Percentiles rank a stretch among this genome's conserved stretches.
These are phyloP conservation scores for Malassezia dermatis DNA, from an alignment of 1,284 basidiomycete genomes.

Conservation along the genomic window DNA sequence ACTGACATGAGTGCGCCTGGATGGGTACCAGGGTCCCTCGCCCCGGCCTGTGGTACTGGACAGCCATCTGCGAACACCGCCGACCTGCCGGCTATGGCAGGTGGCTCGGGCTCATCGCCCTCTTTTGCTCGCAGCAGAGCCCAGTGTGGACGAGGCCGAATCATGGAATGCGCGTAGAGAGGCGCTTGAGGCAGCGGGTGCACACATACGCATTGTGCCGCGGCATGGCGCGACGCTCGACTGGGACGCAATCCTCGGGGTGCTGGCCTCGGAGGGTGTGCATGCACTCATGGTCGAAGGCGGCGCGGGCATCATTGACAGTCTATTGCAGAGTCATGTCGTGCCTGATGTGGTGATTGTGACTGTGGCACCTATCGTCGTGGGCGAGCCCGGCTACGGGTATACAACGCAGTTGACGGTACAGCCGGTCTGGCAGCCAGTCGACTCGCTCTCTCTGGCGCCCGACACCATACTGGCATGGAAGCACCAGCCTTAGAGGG, in stretches of 20 bases:
- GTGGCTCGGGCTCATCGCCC: background rate
- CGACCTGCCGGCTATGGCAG: constrained; percentile 61
- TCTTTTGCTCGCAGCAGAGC: constrained; percentile 54
- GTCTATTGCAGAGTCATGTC: constrained; percentile 55
- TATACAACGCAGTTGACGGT: constrained; percentile 1
- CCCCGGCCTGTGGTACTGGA: constrained; percentile 80
- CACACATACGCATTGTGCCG: constrained; percentile 23
- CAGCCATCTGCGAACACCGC: constrained; percentile 58
- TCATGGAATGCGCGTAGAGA: constrained; percentile 13
- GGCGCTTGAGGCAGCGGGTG: constrained; percentile 45
- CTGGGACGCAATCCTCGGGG: constrained; percentile 19
- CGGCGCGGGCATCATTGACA: constrained; percentile 67
- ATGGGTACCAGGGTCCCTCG: constrained; percentile 29
- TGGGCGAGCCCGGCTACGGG: constrained; percentile 7
- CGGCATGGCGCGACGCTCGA: background rate
- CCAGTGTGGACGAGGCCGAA: constrained; percentile 16
- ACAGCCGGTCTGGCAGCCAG: background rate
- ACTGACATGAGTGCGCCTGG: constrained; percentile 35
- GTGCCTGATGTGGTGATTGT: background rate
- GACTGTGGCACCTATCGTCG: background rate
- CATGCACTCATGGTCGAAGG: constrained; percentile 85
- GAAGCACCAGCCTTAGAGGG: background rate
- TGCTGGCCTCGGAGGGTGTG: constrained; percentile 51
- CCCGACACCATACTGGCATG: constrained; percentile 6
- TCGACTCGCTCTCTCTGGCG: background rate